These are phyloP conservation scores for Penicillium psychrosexuale DNA, from an alignment of 2,329 filamentous ascomycete genomes.

Conservation along the genomic window DNA sequence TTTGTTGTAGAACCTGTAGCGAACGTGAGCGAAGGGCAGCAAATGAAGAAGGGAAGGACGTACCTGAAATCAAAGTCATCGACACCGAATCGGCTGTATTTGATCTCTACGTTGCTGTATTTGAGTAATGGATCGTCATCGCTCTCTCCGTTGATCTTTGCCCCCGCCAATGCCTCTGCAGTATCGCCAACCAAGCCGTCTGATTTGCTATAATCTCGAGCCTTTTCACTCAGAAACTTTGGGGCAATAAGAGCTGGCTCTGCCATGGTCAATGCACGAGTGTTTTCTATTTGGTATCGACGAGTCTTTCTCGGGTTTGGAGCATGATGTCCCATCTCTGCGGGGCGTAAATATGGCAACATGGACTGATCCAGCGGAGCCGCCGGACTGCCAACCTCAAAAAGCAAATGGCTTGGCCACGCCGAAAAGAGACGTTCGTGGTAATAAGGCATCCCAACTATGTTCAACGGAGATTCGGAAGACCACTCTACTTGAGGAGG, in stretches of 20 bases:
- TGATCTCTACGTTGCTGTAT: slow-evolving; percentile 94
- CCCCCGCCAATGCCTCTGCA: slow-evolving; percentile 62
- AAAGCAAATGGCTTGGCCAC: slow-evolving; percentile 81
- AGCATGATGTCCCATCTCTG: slow-evolving; percentile 74
- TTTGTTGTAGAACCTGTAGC: slow-evolving; percentile 80
- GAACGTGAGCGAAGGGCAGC: slow-evolving; percentile 51
- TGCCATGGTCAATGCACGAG: slow-evolving; percentile 60
- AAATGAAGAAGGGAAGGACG: slow-evolving; percentile 65
- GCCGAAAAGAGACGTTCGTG: slow-evolving; percentile 81
- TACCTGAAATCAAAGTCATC: slow-evolving; percentile 99
- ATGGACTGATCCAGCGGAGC: slow-evolving; percentile 69
- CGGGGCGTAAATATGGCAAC: slow-evolving; percentile 64
- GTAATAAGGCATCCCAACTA: slow-evolving; percentile 90
- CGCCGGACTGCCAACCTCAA: slow-evolving; percentile 81
- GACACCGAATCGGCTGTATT: slow-evolving; percentile 98
- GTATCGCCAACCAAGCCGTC: slow-evolving; percentile 53
- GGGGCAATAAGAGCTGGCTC: slow-evolving; percentile 67
- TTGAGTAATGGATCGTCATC: slow-evolving; percentile 80
- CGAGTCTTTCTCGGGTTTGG: slow-evolving; percentile 69
- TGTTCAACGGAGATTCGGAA: slow-evolving; percentile 73
- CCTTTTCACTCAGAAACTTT: slow-evolving; percentile 93
- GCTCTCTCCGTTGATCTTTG: slow-evolving; percentile 66
- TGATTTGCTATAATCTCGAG: slow-evolving; percentile 57
- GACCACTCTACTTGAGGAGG: slow-evolving; percentile 66
- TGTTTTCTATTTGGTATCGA: slow-evolving; percentile 81